Evolutionary conservation across 1,284 basidiomycete species (phyloP), one percentile per base, ranked within the genome.

Genomic region (Puccinia novopanici): DNA sequence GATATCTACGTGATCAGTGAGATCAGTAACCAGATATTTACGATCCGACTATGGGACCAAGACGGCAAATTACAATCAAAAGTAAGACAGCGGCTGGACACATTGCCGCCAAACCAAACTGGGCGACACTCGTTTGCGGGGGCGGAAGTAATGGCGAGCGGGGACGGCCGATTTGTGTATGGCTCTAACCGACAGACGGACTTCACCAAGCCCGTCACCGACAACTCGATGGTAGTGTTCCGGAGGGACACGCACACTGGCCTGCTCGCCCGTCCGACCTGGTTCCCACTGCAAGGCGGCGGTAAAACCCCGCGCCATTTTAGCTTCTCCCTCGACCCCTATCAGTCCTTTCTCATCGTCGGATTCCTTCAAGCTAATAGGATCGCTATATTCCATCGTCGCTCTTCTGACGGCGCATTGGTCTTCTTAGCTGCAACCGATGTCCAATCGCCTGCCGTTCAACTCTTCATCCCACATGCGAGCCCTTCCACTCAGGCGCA

Each of bases 1-100:
- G 65, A 79, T 24, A 37, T 79, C 8, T 79, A 79, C 61, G 12
- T 79, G 27, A 79, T 79, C 42, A 70, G 52, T 27, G 76, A 79
- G 42, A 48, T 79, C 27, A 42, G 45, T 15, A 79, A 79, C 52
- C 45, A 79, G 42, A 70, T 79, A 19, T 42, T 77, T n/a, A 68
- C 52, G 19, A 57, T 79, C 52, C 42, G 54, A 59, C 8, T 71
- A 1, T 45, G 27, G 24, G 48, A 79, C 19, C 9, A 27, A 15
- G 1, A 63, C 9, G 42, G 27, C 50, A 22, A 12, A 12, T 10
- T 71, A 13, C 27, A 48, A 0, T 24, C 65, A 4, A 54, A 34
- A 30, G 50, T 77, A 30, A 9, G n/a, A n/a, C 65, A 79, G 70
- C 34, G 15, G 9, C 48, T 71, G 9, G 61, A 8, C n/a, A 79